phyloP scores from a whole-genome alignment of 768 basidiomycete species.

The Xanthoconium stramineum region DNA sequence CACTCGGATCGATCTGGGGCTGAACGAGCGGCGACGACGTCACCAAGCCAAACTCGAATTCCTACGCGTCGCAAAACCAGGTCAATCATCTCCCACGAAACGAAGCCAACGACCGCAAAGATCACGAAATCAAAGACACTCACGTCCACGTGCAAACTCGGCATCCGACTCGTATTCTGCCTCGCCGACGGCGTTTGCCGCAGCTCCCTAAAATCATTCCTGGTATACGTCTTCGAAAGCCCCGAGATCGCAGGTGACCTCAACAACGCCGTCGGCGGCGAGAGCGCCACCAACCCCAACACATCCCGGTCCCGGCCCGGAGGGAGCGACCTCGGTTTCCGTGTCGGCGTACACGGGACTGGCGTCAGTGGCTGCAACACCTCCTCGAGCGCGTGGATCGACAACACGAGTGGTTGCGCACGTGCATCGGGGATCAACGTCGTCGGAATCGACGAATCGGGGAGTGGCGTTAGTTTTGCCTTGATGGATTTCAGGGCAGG shows the following conservation, averaged over 20 bases:
- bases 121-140: conserved; percentile 33
- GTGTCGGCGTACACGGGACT: conserved; percentile 54
- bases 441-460: conserved; percentile 23
- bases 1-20: conserved; percentile 25
- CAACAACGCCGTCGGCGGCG: conserved; percentile 66
- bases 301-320: conserved; percentile 29
- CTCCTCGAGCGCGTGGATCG: conserved; percentile 45
- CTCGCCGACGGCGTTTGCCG: conserved; percentile 64
- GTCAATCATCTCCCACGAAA: neutral
- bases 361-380: conserved; percentile 41
- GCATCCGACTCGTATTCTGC: conserved; percentile 82
- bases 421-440: conserved; percentile 35
- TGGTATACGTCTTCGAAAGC: conserved; percentile 76
- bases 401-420: conserved; percentile 33
- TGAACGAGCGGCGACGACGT: conserved; percentile 31
- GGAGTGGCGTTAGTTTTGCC: conserved; percentile 29
- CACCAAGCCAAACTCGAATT: conserved; percentile 32
- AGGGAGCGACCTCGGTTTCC: conserved; percentile 24
- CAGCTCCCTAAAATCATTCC: conserved; percentile 79
- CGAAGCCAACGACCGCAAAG: neutral
- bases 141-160: conserved; percentile 81
- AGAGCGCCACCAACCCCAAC: conserved; percentile 63
- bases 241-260: conserved; percentile 72
- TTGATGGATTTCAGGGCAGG: conserved; percentile 33
- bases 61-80: conserved; percentile 17